phyloP scores from a whole-genome alignment of 306 rosid species.

The Dryas drummondii region DNA sequence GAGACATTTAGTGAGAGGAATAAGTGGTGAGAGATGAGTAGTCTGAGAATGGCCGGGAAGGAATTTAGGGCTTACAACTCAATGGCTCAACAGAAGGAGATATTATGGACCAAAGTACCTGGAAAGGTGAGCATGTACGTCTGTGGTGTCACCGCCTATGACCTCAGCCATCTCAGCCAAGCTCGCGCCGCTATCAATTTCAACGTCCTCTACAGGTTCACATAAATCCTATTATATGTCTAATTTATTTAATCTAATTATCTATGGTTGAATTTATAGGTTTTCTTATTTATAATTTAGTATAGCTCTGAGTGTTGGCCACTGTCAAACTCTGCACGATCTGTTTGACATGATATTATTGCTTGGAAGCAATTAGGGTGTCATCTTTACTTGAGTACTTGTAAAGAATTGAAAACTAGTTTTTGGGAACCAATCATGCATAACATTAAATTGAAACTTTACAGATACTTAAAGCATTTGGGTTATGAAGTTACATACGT shows the following conservation, averaged over 20 bases:
- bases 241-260: background rate
- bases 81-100: constrained; percentile 78
- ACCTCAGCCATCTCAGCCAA: constrained; percentile 87
- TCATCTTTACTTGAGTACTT: no score
- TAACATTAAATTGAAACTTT: constrained; percentile 22
- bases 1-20: background rate
- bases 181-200: constrained; percentile 91
- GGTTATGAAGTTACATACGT: constrained; percentile 90
- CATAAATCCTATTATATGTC: background rate
- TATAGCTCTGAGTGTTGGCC: background rate
- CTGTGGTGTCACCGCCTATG: constrained; percentile 89
- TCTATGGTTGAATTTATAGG: background rate
- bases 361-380: no score
- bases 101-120: constrained; percentile 52
- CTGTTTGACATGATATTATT: background rate
- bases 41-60: constrained; percentile 49
- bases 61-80: constrained; percentile 73
- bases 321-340: background rate
- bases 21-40: background rate
- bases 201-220: constrained; percentile 75
- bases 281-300: background rate
- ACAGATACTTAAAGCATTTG: constrained; percentile 71
- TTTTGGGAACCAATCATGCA: constrained; percentile 6
- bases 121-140: constrained; percentile 84
- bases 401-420: background rate